Evolutionary conservation across 1,284 basidiomycete species (phyloP), one percentile per base, ranked within the genome.

Genomic region (Trametes sp.): DNA sequence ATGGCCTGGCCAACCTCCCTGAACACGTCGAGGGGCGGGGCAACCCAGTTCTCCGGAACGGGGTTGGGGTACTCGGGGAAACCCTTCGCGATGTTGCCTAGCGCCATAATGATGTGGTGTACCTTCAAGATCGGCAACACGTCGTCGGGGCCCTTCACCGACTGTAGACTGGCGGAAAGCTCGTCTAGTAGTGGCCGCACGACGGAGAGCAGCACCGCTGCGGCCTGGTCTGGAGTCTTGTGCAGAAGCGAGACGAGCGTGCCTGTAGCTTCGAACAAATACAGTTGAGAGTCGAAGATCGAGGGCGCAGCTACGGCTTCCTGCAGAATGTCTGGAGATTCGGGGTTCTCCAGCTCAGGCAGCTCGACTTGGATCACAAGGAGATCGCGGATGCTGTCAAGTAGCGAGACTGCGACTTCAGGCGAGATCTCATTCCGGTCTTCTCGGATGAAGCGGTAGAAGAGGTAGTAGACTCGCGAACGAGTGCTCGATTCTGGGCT

Each of bases 21-120:
- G 80, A 99, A 97, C 14, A 97, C 88, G 57, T 89, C 86, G 59
- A 95, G 78, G 0, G 91, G 89, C 3, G 95, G 92, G 23, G 88
- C 79, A n/a, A 88, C 83, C 67, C 90, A 89, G 45, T 82, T 84
- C 69, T 84, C 81, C 0, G 90, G 86, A 4, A 90, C 80, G 11
- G 85, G 83, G 33, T 85, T 87, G 31, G 90, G 90, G 70, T 89
- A 92, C 73, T 94, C 92, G 0, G 98, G 98, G 80, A 99, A 99
- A 9, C 98, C 98, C 78, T 98, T 98, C 51, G 96, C 94, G 57
- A 99, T 87, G 72, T 94, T 95, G 19, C 96, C 96, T 14, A 98
- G 82, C 1, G 96, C 97, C 86, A 98, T 93, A 73, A 99, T 93
- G 68, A 93, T 85, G 78, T 99, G 97, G 73, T 99, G 98, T n/a